Evolutionary conservation across 352 stramenopile species (phyloP).

Genomic region (Globisporangium middletonii): DNA sequence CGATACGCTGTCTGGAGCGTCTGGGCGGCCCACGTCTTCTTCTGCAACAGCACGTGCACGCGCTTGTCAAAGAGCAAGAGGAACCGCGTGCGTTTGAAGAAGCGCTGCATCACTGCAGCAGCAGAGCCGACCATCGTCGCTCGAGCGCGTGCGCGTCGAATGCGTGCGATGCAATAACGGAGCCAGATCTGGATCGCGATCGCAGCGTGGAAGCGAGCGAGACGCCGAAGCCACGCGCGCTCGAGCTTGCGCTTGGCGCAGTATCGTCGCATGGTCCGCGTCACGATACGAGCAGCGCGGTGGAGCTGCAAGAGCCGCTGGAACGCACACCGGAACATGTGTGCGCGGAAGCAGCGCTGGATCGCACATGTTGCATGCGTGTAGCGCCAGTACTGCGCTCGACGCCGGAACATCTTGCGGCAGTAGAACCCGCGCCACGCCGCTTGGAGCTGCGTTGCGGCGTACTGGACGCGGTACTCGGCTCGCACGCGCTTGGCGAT

Average conservation of each 20-base stretch:
- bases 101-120: slow-evolving; percentile 29
- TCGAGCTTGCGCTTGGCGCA: slow-evolving; percentile 27
- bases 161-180: slow-evolving; percentile 19
- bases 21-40: slow-evolving; percentile 26
- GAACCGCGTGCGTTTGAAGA: slow-evolving; percentile 41
- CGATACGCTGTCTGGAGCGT: slow-evolving; percentile 58
- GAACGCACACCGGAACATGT: slow-evolving; percentile 32
- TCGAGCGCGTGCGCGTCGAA: slow-evolving; percentile 14
- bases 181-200: slow-evolving; percentile 54
- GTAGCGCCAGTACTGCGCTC: slow-evolving; percentile 31
- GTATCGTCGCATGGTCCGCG: slow-evolving; percentile 27
- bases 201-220: slow-evolving; percentile 50
- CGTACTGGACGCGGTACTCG: slow-evolving; percentile 20
- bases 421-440: slow-evolving; percentile 45
- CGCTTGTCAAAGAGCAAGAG: slow-evolving; percentile 27
- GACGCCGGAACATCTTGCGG: slow-evolving; percentile 34
- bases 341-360: slow-evolving; percentile 32
- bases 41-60: slow-evolving; percentile 22
- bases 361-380: slow-evolving; percentile 20
- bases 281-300: slow-evolving; percentile 34
- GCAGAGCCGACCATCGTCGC: slow-evolving; percentile 14
- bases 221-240: slow-evolving; percentile 28
- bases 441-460: slow-evolving; percentile 31
- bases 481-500: slow-evolving; percentile 20
- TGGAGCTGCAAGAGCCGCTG: slow-evolving; percentile 19